Percentiles rank a stretch among this genome's conserved stretches.
Evolutionary conservation across 306 rosid species (phyloP).

Genomic region (Cicer yamashitae): DNA sequence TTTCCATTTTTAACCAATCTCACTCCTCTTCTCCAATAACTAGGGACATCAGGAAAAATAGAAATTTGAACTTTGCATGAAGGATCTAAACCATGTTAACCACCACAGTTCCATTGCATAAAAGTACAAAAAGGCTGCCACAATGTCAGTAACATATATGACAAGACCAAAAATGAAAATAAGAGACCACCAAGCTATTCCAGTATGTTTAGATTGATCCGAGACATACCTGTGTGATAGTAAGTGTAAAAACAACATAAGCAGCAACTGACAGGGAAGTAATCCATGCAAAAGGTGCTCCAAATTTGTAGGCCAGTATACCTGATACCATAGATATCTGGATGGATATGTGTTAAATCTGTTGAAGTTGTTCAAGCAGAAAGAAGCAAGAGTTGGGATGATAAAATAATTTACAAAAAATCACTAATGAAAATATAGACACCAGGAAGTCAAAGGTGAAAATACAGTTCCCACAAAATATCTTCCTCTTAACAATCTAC

Average conservation of each 20-base stretch:
- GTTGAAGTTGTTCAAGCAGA: constrained; percentile 52
- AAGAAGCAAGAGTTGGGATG: constrained; percentile 47
- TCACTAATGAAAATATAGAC: constrained; percentile 22
- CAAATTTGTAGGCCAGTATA: constrained; percentile 93
- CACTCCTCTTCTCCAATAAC: constrained; percentile 8
- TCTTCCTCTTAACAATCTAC: constrained; percentile 16
- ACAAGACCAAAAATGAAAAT: constrained; percentile 23
- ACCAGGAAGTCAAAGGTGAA: constrained; percentile 25
- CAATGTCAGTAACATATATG: constrained; percentile 20
- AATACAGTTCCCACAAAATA: constrained; percentile 24
- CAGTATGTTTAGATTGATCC: constrained; percentile 32
- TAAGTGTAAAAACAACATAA: constrained; percentile 76
- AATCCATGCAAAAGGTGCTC: constrained; percentile 95
- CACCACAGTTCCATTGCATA: constrained; percentile 10
- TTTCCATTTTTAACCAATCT: constrained; percentile 16
- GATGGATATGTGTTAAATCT: constrained; percentile 69
- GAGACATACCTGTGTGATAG: constrained; percentile 83
- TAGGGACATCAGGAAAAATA: neutral
- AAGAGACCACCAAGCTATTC: constrained; percentile 28
- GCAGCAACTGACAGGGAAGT: constrained; percentile 97
- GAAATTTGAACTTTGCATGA: neutral
- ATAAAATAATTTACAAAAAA: constrained; percentile 40
- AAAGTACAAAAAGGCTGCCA: constrained; percentile 14
- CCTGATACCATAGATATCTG: constrained; percentile 99
- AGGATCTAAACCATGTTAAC: constrained; percentile 1